These are phyloP conservation scores for Camellia lanceoleosa DNA, from an alignment of 148 eudicot genomes.

Conservation along the genomic window DNA sequence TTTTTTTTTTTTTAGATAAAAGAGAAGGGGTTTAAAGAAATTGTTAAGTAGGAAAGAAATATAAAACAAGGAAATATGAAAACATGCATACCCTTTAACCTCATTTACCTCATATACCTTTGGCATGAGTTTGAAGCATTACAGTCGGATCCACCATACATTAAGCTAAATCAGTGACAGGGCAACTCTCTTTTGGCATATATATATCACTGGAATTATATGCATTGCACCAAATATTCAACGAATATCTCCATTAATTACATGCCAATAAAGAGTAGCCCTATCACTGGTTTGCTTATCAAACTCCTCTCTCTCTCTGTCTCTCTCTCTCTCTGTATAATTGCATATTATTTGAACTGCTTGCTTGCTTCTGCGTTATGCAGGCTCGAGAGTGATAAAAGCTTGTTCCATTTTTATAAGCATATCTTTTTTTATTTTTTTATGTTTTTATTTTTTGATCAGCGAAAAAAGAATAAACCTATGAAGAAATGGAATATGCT, in stretches of 20 bases:
- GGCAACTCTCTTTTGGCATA: conserved; percentile 60
- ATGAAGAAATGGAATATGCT: conserved; percentile 23
- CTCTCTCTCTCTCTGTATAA: too few relatives aligned
- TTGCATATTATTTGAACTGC: not conserved
- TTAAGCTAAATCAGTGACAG: conserved; percentile 40
- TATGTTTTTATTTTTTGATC: not conserved
- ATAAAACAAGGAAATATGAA: not conserved
- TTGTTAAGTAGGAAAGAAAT: not conserved
- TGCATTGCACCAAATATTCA: not conserved
- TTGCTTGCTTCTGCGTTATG: not conserved
- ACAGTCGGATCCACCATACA: not conserved
- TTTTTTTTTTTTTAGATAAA: too few relatives aligned
- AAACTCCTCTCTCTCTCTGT: not conserved
- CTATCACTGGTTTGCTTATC: conserved; percentile 34
- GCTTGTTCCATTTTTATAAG: not conserved
- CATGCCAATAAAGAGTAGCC: conserved; percentile 47
- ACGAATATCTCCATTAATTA: not conserved
- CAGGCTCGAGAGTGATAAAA: not conserved
- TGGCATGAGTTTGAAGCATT: conserved; percentile 8
- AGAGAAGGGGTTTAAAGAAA: not conserved
- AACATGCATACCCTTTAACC: not conserved
- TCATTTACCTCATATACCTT: not conserved
- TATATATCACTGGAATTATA: not conserved
- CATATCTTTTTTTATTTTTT: too few relatives aligned
- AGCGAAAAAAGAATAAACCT: conserved; percentile 20